phyloP scores from a whole-genome alignment of 495 filamentous ascomycete genomes.

The Hapsidospora chrysogenum region DNA sequence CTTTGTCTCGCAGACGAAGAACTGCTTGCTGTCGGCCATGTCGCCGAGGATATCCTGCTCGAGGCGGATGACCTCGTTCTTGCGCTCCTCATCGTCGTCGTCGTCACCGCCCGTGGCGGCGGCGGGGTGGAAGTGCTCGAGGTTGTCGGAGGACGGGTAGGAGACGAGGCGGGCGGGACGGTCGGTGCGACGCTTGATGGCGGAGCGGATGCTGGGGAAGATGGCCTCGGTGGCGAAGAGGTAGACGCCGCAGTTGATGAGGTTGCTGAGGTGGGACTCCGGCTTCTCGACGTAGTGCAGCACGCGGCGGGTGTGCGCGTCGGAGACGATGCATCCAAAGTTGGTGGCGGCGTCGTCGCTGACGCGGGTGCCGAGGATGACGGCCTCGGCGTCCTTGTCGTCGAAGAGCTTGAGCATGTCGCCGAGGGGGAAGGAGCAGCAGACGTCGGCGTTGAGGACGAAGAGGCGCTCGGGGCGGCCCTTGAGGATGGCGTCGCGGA shows the following conservation, averaged over 20 bases:
- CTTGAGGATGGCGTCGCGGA: constrained; percentile 97
- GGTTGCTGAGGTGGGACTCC: constrained; percentile 92
- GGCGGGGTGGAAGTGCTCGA: constrained; percentile 65
- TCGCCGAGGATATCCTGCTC: constrained; percentile 97
- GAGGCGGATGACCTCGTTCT: constrained; percentile 80
- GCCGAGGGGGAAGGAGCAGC: constrained; percentile 93
- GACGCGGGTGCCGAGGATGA: constrained; percentile 88
- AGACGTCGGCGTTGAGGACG: constrained; percentile 96
- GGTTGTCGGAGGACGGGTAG: constrained; percentile 88
- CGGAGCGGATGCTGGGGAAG: constrained; percentile 87
- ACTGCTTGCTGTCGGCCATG: constrained; percentile 92
- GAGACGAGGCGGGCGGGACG: constrained; percentile 73
- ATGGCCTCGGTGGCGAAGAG: constrained; percentile 90
- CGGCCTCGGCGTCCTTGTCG: constrained; percentile 91
- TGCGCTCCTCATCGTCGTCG: constrained; percentile 49
- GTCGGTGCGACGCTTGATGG: constrained; percentile 90
- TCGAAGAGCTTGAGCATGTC: constrained; percentile 91
- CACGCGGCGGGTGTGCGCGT: constrained; percentile 86
- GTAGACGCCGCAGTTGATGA: constrained; percentile 99
- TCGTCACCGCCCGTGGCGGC: constrained; percentile 18
- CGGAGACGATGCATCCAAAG: constrained; percentile 96
- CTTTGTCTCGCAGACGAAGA: constrained; percentile 97
- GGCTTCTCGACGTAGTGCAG: constrained; percentile 99
- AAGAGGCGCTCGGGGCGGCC: constrained; percentile 89
- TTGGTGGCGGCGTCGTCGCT: constrained; percentile 84